A percentile compares a stretch with the other conserved stretches of the same genome.
Evolutionary conservation across 176 grass and related monocot species (phyloP).

Genomic region (Canna indica): DNA sequence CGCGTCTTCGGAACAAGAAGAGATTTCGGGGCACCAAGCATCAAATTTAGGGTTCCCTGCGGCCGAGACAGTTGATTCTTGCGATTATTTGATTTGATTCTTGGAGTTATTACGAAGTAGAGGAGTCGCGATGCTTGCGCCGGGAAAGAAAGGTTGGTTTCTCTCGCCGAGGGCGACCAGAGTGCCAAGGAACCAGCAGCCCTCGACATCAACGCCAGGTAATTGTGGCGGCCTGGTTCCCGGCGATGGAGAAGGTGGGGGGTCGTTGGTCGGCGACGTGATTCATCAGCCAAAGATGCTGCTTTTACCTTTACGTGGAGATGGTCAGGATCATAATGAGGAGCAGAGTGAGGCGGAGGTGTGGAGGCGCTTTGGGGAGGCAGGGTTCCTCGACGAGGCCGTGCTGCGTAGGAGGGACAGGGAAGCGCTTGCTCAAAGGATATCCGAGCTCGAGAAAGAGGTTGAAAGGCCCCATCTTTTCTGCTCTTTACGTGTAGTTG

Average conservation of each 20-base stretch:
- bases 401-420: slow-evolving; percentile 48
- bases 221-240: background rate
- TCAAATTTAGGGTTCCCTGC: background rate
- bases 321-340: background rate
- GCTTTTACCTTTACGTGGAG: background rate
- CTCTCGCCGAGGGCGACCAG: background rate
- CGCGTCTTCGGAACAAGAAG: background rate
- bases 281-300: background rate
- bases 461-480: slow-evolving; percentile 18
- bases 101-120: background rate
- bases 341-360: slow-evolving; percentile 15
- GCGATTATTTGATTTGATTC: background rate
- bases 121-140: background rate
- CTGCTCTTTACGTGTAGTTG: background rate
- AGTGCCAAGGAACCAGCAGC: background rate
- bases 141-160: background rate
- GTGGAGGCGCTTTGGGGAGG: slow-evolving; percentile 24
- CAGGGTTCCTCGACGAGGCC: slow-evolving; percentile 33
- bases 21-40: background rate
- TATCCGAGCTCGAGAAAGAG: slow-evolving; percentile 61
- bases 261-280: background rate
- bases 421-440: slow-evolving; percentile 44
- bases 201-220: background rate
- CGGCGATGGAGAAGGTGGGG: background rate
- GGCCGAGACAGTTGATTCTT: background rate